These are phyloP conservation scores for Xylaria sp. DNA, from an alignment of 2,329 filamentous ascomycete genomes.

Conservation along the genomic window DNA sequence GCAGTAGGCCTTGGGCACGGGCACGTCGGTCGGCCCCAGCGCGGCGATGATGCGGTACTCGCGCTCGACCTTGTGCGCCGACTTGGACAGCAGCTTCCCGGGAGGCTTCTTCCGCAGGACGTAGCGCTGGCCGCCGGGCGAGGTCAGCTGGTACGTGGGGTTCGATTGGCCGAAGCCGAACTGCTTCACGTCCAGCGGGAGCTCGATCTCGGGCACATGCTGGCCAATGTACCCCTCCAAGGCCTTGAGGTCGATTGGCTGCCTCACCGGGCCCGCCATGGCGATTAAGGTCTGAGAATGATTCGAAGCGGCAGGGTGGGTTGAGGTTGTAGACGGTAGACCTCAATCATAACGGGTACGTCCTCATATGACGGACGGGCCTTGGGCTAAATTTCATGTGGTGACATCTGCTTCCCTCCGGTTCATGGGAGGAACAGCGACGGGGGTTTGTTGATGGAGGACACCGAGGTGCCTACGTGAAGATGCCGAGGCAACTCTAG, in stretches of 20 bases:
- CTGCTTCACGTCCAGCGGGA: slow-evolving; percentile 88
- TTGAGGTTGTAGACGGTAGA: not conserved
- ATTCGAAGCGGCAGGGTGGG: not conserved
- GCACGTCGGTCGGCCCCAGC: slow-evolving; percentile 75
- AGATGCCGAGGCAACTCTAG: too few relatives aligned
- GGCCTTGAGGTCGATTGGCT: slow-evolving; percentile 82
- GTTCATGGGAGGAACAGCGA: not conserved
- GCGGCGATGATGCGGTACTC: slow-evolving; percentile 92
- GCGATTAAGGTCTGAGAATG: not conserved
- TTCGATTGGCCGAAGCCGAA: slow-evolving; percentile 98
- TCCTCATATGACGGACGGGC: not conserved
- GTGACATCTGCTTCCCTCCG: not conserved
- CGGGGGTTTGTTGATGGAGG: too few relatives aligned
- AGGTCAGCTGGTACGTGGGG: slow-evolving; percentile 90
- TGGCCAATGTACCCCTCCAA: slow-evolving; percentile 77
- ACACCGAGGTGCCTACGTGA: too few relatives aligned
- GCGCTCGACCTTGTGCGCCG: slow-evolving; percentile 94
- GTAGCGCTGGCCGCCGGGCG: slow-evolving; percentile 68
- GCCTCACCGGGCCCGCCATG: slow-evolving; percentile 87
- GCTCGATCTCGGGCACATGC: slow-evolving; percentile 81
- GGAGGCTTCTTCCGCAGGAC: slow-evolving; percentile 98
- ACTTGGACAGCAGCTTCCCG: slow-evolving; percentile 89
- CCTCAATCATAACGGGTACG: not conserved
- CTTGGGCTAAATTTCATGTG: too few relatives aligned
- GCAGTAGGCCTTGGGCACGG: slow-evolving; percentile 80